Base-by-base conservation (phyloP, 208 protist species). In the Balamuthia mandrillaris region DNA sequence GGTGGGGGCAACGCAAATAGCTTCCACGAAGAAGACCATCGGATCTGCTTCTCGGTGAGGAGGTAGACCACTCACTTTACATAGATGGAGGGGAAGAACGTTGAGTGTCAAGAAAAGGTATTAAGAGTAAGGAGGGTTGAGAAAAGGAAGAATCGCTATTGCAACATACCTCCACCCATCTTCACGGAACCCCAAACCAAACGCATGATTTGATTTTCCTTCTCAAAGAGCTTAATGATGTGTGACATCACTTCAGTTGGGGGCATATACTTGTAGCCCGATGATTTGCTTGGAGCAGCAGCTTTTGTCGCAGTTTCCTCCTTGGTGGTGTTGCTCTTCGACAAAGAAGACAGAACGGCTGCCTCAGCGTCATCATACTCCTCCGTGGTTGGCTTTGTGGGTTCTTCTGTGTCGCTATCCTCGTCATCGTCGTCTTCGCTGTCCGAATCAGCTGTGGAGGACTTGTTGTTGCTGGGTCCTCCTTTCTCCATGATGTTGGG, bases 21-120 rank as follows among this genome's bases (percentile, higher is more conserved):
- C 65, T 2, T 88, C 78, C 9, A 96, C 37, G 79, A 96, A 97
- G 86, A 96, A 96, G 24, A 83, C 79, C 0, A 89, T 54, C 42
- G 3, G 74, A 47, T 81, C 33, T 39, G 45, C 37, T 31, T 47
- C 74, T 9, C 45, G 3, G 45, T 78, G 68, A 0, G 68, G 45
- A 6, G 68, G 68, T 47, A 78, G 18, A n/a, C 42, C n/a, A n/a
- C n/a, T n/a, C n/a, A n/a, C n/a, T n/a, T n/a, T n/a, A n/a, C n/a
- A 41, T 78, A 47, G 7, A 35, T 2, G 29, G 9, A 7, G 12
- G 10, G 24, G 6, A 78, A 18, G 33, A 39, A 31, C 37, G 2
- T 33, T 5, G 61, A 70, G 5, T 44, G 61, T 24, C n/a, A 44
- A 24, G 61, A 70, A 44, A 45, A 39, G 1, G 4, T 5, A 6